Evolutionary conservation across 768 basidiomycete species (phyloP), one percentile per base, ranked within the genome.

Genomic region (Xerocomus spinulosus): DNA sequence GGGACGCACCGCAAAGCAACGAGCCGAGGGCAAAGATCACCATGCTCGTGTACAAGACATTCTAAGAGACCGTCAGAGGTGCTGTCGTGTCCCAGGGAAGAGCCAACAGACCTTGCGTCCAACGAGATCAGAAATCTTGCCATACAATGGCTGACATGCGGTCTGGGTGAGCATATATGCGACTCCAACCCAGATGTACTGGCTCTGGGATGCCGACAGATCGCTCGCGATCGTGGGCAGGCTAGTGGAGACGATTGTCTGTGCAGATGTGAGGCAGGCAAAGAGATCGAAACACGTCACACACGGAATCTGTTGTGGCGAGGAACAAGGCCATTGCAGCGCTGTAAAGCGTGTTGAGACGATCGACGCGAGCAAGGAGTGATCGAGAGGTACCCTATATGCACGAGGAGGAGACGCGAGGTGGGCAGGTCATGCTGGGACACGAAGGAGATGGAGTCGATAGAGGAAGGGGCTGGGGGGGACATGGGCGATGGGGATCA

Each of bases 161-260:
- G 89, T 92, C 58, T 92, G 89, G 1, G 88, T 88, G 48, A 92
- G 76, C 78, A 92, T 80, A 58, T 92, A 92, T 14, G 86, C 76
- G 26, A 89, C 84, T 15, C 82, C 85, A 42, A 92, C 85, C 90
- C 90, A 92, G 20, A 84, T 87, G 60, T 91, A 92, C 59, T 90
- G 81, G 44, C 70, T 76, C 48, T 81, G 76, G 26, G 83, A 78
- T 15, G 86, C 87, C 24, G 71, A 53, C 26, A 92, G 74, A 34
- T 88, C 78, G 49, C 76, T 79, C 14, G 82, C 73, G 51, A 92
- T 92, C 17, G 88, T 90, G 14, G 90, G 91, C 46, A 92, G 67
- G 59, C 80, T 81, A 15, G 90, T 92, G 29, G 90, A 92, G 28
- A 92, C 85, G 53, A 92, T 85, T 9, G 78, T 80, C 76, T 79